Evolutionary conservation across 345 rosid species (phyloP).

Genomic region (Punica granatum): DNA sequence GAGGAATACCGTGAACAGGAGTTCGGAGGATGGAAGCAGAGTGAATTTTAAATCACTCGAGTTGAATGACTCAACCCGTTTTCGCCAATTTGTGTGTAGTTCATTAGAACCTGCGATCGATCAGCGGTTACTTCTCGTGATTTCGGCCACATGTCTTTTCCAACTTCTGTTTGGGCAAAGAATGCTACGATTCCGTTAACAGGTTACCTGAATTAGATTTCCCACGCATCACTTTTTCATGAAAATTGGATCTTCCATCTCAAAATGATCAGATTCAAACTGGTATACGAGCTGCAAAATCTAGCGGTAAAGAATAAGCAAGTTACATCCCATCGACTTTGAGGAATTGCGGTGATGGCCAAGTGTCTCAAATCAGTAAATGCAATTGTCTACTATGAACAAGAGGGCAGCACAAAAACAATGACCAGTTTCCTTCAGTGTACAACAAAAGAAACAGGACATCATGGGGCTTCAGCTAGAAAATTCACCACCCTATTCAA

Average conservation of each 20-base stretch:
- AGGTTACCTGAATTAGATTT: no score
- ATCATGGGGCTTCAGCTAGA: constrained; percentile 34
- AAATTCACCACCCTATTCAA: constrained; percentile 73
- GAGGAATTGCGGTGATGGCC: no score
- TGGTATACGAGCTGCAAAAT: no score
- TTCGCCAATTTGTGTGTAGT: not conserved
- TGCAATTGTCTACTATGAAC: no score
- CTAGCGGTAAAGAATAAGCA: no score
- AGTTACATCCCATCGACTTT: no score
- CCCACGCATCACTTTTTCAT: not conserved
- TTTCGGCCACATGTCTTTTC: not conserved
- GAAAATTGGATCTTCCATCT: no score
- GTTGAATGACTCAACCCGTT: not conserved
- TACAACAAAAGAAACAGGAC: not conserved
- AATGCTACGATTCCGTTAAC: no score
- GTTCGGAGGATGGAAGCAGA: constrained; percentile 78
- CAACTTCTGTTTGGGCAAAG: not conserved
- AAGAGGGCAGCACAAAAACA: not conserved
- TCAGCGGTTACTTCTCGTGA: no score
- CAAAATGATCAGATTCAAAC: not conserved
- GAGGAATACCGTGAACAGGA: constrained; percentile 24
- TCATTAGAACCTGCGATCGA: not conserved
- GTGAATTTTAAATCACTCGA: constrained; percentile 20
- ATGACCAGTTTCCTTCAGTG: not conserved
- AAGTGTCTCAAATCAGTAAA: no score